These are phyloP conservation scores for Gossypium davidsonii DNA, from an alignment of 441 rosid genomes.

Conservation along the genomic window DNA sequence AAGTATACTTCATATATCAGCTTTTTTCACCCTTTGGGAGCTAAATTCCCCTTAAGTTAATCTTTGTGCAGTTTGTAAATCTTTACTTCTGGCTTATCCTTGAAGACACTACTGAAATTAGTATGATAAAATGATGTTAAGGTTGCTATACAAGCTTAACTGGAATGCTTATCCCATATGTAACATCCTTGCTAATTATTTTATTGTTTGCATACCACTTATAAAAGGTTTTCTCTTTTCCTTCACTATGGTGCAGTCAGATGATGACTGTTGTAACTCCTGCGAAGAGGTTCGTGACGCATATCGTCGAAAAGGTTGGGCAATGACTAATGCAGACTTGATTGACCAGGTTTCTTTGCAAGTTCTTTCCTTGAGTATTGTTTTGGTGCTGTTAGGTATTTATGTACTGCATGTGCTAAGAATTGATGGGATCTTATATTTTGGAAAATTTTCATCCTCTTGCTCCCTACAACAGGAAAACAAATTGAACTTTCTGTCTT, in stretches of 20 bases:
- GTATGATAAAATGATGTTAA: not conserved
- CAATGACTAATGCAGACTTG: constrained; percentile 62
- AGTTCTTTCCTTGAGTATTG: not conserved
- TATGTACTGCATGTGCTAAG: not conserved
- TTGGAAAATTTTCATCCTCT: not conserved
- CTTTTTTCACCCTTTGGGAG: not conserved
- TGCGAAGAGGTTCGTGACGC: constrained; percentile 98
- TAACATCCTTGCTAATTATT: constrained; percentile 5
- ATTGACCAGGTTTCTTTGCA: constrained; percentile 43
- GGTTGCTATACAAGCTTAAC: not conserved
- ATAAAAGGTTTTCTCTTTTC: not conserved
- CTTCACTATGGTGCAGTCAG: constrained; percentile 39
- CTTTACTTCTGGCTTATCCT: not conserved
- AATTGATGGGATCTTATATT: not conserved
- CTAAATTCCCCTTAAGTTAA: not conserved
- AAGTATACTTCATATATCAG: not conserved
- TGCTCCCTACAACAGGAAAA: not conserved
- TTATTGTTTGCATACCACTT: not conserved
- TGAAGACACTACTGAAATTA: not conserved
- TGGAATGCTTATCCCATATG: constrained; percentile 2
- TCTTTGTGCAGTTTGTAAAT: not conserved
- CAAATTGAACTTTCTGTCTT: not conserved
- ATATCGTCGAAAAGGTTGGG: constrained; percentile 96
- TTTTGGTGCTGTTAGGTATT: not conserved
- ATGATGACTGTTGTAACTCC: constrained; percentile 81